These are phyloP conservation scores for Trichoderma lentiforme DNA, from an alignment of 2,329 filamentous ascomycete genomes.

Conservation along the genomic window DNA sequence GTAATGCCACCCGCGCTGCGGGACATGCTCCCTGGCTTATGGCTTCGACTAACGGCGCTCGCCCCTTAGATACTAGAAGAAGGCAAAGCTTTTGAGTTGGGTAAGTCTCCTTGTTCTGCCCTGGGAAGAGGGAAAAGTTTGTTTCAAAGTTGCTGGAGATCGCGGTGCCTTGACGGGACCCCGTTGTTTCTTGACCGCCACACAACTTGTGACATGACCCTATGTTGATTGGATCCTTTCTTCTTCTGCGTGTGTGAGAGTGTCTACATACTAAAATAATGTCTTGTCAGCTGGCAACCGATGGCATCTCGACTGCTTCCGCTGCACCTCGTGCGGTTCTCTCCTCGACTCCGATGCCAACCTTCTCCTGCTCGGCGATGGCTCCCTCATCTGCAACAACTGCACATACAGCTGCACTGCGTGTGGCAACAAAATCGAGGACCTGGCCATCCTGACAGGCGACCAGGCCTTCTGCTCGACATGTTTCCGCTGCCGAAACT, in stretches of 20 bases:
- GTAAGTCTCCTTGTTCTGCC: conserved; percentile 47
- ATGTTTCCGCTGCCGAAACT: conserved; percentile 96
- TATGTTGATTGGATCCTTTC: neutral
- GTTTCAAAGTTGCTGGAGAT: neutral
- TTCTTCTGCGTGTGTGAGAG: neutral
- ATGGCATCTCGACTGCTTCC: conserved; percentile 99
- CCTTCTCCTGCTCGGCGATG: conserved; percentile 92
- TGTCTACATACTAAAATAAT: conserved; percentile 26
- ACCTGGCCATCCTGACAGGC: conserved; percentile 92
- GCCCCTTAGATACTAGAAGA: conserved; percentile 81
- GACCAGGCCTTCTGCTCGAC: conserved; percentile 97
- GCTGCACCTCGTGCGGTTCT: conserved; percentile 92
- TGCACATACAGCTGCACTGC: conserved; percentile 98
- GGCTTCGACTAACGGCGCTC: conserved; percentile 14
- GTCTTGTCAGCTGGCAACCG: conserved; percentile 72
- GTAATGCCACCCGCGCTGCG: conserved; percentile 26
- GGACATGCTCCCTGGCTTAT: neutral
- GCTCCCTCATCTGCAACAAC: conserved; percentile 97
- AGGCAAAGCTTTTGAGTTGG: conserved; percentile 96
- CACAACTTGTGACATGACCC: neutral
- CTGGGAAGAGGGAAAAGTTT: neutral
- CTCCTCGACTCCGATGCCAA: conserved; percentile 98
- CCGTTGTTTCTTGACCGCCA: conserved; percentile 3
- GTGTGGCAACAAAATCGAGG: conserved; percentile 96
- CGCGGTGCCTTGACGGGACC: neutral